These are phyloP conservation scores for Durusdinium trenchii DNA, from an alignment of 73 alveolate species.

Conservation along the genomic window DNA sequence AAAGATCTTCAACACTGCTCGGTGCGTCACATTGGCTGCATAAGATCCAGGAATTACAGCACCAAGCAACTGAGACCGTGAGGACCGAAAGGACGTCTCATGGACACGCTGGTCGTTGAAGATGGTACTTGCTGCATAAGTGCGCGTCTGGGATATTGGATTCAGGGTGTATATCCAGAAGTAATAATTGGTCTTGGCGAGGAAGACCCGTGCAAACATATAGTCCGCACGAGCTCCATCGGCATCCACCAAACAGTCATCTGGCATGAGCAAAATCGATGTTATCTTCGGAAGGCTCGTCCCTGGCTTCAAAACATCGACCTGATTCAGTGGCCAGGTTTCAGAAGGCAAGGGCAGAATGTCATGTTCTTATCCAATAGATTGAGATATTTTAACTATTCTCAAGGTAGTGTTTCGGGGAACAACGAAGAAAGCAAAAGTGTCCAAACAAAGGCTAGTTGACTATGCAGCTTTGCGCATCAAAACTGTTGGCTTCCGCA, in stretches of 20 bases:
- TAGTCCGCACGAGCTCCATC: not conserved
- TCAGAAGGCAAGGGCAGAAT: not conserved
- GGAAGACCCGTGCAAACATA: not conserved
- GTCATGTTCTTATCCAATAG: no score
- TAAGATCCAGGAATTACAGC: not conserved
- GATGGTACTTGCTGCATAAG: slow-evolving; percentile 48
- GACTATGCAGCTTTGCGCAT: slow-evolving; percentile 2
- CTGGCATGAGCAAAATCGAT: not conserved
- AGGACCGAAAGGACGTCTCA: slow-evolving; percentile 40
- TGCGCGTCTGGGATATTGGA: slow-evolving; percentile 5
- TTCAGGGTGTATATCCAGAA: slow-evolving; percentile 48
- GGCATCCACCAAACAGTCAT: slow-evolving; percentile 48
- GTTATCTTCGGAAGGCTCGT: not conserved
- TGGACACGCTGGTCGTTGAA: slow-evolving; percentile 2
- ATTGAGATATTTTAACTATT: no score
- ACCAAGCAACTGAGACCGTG: not conserved
- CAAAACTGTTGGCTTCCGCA: not conserved
- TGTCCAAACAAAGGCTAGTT: no score
- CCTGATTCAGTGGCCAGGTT: not conserved
- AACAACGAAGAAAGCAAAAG: no score
- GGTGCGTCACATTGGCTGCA: slow-evolving; percentile 23
- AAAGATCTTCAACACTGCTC: slow-evolving; percentile 34
- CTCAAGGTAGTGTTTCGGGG: no score
- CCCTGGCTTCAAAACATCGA: not conserved
- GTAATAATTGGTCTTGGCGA: slow-evolving; percentile 47